phyloP scores from a whole-genome alignment of 441 rosid genomes.

The Raphanus hybrid region DNA sequence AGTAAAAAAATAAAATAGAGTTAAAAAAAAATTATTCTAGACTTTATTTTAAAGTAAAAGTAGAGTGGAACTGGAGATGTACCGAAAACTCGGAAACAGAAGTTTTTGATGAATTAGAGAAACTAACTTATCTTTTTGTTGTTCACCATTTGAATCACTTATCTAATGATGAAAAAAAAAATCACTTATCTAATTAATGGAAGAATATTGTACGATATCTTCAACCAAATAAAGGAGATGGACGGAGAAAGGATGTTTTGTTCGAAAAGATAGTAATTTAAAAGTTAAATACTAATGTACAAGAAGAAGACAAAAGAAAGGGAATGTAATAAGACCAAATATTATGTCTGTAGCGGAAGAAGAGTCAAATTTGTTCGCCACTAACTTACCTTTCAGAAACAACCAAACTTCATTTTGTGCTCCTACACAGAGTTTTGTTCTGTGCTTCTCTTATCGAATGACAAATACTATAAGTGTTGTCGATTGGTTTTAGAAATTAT shows the following conservation, averaged over 20 bases:
- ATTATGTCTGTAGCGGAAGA: background rate
- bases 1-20: too few species aligned
- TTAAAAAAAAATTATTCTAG: too few species aligned
- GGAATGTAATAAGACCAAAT: conserved; percentile 4
- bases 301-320: conserved; percentile 16
- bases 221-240: background rate
- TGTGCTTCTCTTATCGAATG: background rate
- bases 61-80: too few species aligned
- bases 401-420: conserved; percentile 28
- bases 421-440: conserved; percentile 14
- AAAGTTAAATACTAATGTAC: background rate
- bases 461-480: too few species aligned
- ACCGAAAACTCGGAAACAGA: too few species aligned
- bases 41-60: too few species aligned
- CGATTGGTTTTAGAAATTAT: background rate
- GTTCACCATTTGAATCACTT: background rate
- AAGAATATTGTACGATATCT: conserved; percentile 16
- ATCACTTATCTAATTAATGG: background rate
- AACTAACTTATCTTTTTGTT: too few species aligned
- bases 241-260: background rate
- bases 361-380: conserved; percentile 9
- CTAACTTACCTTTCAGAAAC: conserved; percentile 15
- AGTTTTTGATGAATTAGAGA: too few species aligned
- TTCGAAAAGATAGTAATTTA: background rate
- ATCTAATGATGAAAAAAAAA: too few species aligned